Evolutionary conservation across 1,284 basidiomycete species (phyloP).

Genomic region (Leccinum subfulvum): DNA sequence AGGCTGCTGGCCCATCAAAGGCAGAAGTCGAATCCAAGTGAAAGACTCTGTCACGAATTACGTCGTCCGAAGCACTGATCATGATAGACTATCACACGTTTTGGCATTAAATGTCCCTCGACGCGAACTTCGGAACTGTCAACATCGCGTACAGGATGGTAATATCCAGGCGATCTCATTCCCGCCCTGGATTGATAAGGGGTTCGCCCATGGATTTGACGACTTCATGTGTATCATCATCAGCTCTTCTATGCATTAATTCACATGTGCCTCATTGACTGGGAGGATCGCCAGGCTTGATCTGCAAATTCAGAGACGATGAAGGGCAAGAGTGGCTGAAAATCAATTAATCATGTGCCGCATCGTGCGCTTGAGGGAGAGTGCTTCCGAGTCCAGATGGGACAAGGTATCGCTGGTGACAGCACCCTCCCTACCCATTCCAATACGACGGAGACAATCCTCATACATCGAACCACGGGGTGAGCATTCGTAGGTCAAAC

Average conservation of each 20-base stretch:
- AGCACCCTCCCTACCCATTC: conserved; percentile 17
- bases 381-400: conserved; percentile 20
- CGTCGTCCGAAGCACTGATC: conserved; percentile 4
- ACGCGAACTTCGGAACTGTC: conserved; percentile 22
- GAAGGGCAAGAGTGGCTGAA: conserved; percentile 5
- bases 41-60: conserved; percentile 8
- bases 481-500: neutral
- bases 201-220: conserved; percentile 27
- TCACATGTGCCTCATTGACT: conserved; percentile 36
- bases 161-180: conserved; percentile 19
- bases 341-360: conserved; percentile 10
- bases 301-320: conserved; percentile 21
- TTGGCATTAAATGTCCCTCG: conserved; percentile 13
- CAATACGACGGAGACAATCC: conserved; percentile 20
- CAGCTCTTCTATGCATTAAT: conserved; percentile 28
- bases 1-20: conserved; percentile 7
- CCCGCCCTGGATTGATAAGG: conserved; percentile 30
- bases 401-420: conserved; percentile 14
- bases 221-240: conserved; percentile 36
- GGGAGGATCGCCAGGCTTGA: conserved; percentile 35
- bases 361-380: conserved; percentile 21
- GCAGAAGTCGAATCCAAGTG: conserved; percentile 10
- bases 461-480: neutral
- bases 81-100: conserved; percentile 4
- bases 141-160: conserved; percentile 31